Evolutionary conservation across 192 early-diverging fungal species (phyloP), one percentile per base, ranked within the genome.

Genomic region (Kickxella alabastrina): DNA sequence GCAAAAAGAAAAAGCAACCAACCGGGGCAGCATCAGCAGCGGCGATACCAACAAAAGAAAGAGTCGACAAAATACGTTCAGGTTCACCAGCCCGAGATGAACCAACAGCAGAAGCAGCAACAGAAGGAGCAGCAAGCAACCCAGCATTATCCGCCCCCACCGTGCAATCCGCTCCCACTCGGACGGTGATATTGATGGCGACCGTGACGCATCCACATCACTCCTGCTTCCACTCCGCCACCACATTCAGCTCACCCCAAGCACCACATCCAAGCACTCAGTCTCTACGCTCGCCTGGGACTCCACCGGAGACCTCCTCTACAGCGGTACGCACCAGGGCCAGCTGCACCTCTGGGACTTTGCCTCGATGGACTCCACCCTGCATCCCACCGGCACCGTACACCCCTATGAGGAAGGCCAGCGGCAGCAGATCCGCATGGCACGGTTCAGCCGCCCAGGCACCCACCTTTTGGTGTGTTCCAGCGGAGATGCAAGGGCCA

Each of bases 321-420:
- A 85, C 15, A 85, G 87, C 7, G 93, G 91, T 49, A 79, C 87
- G 14, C 85, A 89, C 46, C 91, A 92, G 50, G 85, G 88, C 31
- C 80, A 80, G 38, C 55, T 95, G 27, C 88, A 87, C 40, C 69
- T 98, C 29, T 98, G 93, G 93, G 92, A 94, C 66, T 98, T 98
- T 77, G 77, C 84, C 26, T 85, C 84, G 10, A 96, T 94, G 92
- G 84, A 92, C 61, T 68, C 81, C 5, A 59, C 71, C 2, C 83
- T 87, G 36, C 72, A 80, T 49, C 83, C 92, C 6, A 93, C 90
- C 58, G 70, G 90, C 35, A 85, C 85, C 3, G 65, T 96, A 32
- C 85, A 91, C 43, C 87, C 93, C 1, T 82, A 77, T 49, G 83
- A 79, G 13, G 89, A 49, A 14, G 47, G 47, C 0, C 47, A 49